Evolutionary conservation across 177 flowering plant genomes (phyloP).

Genomic region (Tripterygium wilfordii): DNA sequence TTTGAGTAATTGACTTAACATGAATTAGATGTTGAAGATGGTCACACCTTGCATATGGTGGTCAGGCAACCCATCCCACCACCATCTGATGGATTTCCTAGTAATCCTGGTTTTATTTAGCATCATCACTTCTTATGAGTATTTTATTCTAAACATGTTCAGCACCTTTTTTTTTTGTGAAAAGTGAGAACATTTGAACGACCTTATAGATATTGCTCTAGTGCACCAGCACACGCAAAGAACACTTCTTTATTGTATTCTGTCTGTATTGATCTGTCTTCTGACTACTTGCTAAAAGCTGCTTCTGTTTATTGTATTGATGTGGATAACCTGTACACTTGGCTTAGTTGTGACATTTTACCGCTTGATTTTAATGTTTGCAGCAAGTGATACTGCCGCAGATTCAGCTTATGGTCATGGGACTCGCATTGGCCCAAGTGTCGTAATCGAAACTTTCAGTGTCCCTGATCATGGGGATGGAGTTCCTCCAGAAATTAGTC

Average conservation of each 20-base stretch:
- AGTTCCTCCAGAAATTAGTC: constrained; percentile 54
- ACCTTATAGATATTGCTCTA: too few species aligned
- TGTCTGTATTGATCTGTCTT: too few species aligned
- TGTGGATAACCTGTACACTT: too few species aligned
- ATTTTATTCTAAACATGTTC: too few species aligned
- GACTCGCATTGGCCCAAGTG: constrained; percentile 36
- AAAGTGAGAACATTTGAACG: too few species aligned
- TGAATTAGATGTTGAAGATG: constrained; percentile 88
- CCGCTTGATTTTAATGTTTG: constrained; percentile 10
- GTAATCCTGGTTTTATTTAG: constrained; percentile 46
- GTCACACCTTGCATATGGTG: constrained; percentile 93
- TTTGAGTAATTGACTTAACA: constrained; percentile 17
- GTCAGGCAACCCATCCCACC: constrained; percentile 69
- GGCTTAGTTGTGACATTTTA: too few species aligned
- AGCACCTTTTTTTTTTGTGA: too few species aligned
- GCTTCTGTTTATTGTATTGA: too few species aligned
- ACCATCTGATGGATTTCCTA: constrained; percentile 37
- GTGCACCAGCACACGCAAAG: too few species aligned
- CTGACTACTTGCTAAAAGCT: too few species aligned
- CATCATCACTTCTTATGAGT: neutral
- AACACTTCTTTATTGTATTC: too few species aligned
- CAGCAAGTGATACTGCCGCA: constrained; percentile 43
- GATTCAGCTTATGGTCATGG: constrained; percentile 31
- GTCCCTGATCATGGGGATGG: constrained; percentile 73
- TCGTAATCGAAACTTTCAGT: constrained; percentile 66